Conservation (phyloP, 78 protist genomes). For the Dictyostelium brefeldianum region DNA sequence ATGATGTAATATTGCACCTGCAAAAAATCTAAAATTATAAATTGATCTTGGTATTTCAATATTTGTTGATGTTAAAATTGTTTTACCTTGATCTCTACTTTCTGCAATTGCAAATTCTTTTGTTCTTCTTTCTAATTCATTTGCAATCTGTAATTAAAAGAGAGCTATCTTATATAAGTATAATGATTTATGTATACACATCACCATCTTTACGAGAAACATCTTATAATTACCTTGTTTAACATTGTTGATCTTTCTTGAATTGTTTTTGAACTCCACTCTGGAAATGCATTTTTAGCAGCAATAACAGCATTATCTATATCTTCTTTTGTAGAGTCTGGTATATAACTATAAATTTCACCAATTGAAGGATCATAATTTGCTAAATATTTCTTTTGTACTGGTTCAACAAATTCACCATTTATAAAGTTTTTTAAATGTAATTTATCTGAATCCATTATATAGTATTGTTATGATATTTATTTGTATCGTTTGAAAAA, state of each 20-base stretch:
- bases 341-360: constrained; percentile 29
- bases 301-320: constrained; percentile 90
- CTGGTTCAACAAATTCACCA: constrained; percentile 69
- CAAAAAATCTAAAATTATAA: constrained; percentile 87
- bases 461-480: too few species aligned
- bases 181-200: too few species aligned
- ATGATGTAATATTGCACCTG: constrained; percentile 76
- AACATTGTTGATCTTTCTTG: constrained; percentile 78
- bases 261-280: constrained; percentile 81
- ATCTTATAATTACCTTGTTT: background rate
- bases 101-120: constrained; percentile 86
- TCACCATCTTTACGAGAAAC: too few species aligned
- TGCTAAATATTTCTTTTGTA: constrained; percentile 10
- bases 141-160: constrained; percentile 91
- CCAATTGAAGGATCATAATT: constrained; percentile 81
- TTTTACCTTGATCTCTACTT: constrained; percentile 86
- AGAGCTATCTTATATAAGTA: too few species aligned
- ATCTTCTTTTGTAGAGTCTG: constrained; percentile 77
- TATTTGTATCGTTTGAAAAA: too few species aligned
- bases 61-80: constrained; percentile 75
- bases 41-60: constrained; percentile 89
- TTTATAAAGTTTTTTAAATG: constrained; percentile 78
- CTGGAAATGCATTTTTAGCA: constrained; percentile 85
- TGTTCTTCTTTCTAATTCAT: constrained; percentile 77
- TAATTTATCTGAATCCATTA: too few species aligned